phyloP scores from a whole-genome alignment of 148 eudicot genomes.

The Camellia lanceoleosa region DNA sequence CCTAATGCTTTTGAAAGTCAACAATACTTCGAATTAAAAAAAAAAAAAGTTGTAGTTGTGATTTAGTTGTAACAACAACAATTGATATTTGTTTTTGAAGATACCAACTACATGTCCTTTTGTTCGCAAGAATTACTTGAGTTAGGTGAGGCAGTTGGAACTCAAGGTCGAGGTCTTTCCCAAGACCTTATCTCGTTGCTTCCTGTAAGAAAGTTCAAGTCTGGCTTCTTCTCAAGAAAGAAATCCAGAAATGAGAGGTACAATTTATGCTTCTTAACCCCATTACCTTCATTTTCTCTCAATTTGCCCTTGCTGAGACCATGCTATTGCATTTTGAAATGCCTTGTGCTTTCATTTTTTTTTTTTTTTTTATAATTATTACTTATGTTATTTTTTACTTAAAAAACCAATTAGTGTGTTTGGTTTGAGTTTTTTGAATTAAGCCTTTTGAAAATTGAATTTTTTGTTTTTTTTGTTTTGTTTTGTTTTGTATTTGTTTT shows the following conservation, averaged over 20 bases:
- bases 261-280: conserved; percentile 2
- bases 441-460: no score
- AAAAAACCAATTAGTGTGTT: no score
- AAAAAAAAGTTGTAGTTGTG: not conserved
- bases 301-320: not conserved
- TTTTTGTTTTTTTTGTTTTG: no score
- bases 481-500: no score
- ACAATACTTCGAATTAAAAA: not conserved
- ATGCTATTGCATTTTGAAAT: not conserved
- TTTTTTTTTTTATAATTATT: not conserved
- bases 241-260: conserved; percentile 75
- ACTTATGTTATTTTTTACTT: not conserved
- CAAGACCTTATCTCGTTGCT: conserved; percentile 68
- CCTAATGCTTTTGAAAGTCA: not conserved
- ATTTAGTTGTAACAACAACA: not conserved
- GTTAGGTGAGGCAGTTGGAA: conserved; percentile 88
- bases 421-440: no score
- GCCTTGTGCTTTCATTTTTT: not conserved
- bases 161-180: conserved; percentile 91
- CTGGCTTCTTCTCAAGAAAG: conserved; percentile 70
- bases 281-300: not conserved
- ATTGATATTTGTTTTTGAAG: not conserved
- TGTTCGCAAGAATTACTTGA: conserved; percentile 77
- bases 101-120: not conserved
- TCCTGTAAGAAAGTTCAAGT: conserved; percentile 75